These are phyloP conservation scores for Cryptococcus hybrid DNA, from an alignment of 1,284 basidiomycete species.

Conservation along the genomic window DNA sequence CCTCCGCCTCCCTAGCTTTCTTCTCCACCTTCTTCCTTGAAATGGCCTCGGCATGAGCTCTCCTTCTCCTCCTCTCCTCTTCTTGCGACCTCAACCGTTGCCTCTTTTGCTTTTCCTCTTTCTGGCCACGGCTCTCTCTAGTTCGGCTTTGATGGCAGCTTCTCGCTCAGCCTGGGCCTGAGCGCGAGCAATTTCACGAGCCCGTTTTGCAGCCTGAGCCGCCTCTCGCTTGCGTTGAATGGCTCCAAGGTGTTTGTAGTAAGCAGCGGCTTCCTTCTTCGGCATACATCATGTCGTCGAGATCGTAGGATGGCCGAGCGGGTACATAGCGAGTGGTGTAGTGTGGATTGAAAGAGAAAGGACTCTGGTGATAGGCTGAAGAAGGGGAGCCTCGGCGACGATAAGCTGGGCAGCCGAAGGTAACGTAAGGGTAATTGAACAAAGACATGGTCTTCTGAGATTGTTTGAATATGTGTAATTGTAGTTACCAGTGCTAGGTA, in stretches of 20 bases:
- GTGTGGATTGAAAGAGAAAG: background rate
- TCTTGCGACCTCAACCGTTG: constrained; percentile 55
- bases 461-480: too few relatives aligned
- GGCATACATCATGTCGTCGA: background rate
- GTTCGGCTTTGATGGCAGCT: constrained; percentile 6
- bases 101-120: background rate
- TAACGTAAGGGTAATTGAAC: background rate
- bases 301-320: background rate
- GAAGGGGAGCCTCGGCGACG: background rate
- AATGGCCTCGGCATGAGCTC: constrained; percentile 8
- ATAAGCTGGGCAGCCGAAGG: background rate
- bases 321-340: background rate
- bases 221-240: constrained; percentile 40
- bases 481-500: too few relatives aligned
- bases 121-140: background rate
- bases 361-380: background rate
- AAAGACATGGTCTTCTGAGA: too few relatives aligned
- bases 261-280: constrained; percentile 26
- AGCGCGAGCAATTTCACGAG: constrained; percentile 12
- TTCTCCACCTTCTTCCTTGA: constrained; percentile 62
- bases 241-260: constrained; percentile 37
- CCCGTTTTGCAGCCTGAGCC: constrained; percentile 24
- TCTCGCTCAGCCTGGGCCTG: constrained; percentile 14
- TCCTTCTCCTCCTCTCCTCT: constrained; percentile 71
- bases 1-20: constrained; percentile 71